Percentiles rank a stretch among this genome's conserved stretches.
phyloP scores from a whole-genome alignment of 805 yeast species.

The Blastobotrys attinorum region DNA sequence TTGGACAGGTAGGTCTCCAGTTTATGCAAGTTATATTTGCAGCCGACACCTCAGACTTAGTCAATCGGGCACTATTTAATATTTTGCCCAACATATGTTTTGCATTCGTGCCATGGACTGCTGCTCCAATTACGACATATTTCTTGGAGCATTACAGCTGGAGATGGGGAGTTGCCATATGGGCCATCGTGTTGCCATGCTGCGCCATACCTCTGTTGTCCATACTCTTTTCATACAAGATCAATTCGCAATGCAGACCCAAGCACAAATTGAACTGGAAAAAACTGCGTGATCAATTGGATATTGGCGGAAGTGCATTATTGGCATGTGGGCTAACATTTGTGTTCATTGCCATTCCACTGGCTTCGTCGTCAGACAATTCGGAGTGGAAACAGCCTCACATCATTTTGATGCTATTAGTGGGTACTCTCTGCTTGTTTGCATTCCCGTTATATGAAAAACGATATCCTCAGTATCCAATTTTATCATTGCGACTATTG shows the following conservation, averaged over 20 bases:
- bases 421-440: neutral
- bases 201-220: slow-evolving; percentile 22
- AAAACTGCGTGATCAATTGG: neutral
- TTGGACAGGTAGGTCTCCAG: slow-evolving; percentile 34
- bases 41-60: slow-evolving; percentile 33
- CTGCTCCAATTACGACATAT: slow-evolving; percentile 23
- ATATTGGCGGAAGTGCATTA: neutral
- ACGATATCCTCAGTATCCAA: slow-evolving; percentile 29
- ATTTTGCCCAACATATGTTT: slow-evolving; percentile 31
- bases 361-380: neutral
- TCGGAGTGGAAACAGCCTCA: neutral
- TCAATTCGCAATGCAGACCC: slow-evolving; percentile 9
- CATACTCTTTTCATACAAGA: slow-evolving; percentile 15
- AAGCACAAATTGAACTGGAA: neutral
- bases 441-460: slow-evolving; percentile 10
- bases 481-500: slow-evolving; percentile 31
- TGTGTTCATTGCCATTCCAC: slow-evolving; percentile 3
- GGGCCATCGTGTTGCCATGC: slow-evolving; percentile 39
- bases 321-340: slow-evolving; percentile 1
- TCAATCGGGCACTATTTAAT: slow-evolving; percentile 33
- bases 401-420: neutral
- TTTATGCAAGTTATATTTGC: slow-evolving; percentile 31
- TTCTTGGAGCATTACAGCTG: slow-evolving; percentile 32
- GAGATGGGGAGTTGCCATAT: slow-evolving; percentile 50
- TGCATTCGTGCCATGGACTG: slow-evolving; percentile 37